A percentile compares a stretch with the other conserved stretches of the same genome.
Evolutionary conservation across 148 eudicot genomes (phyloP).

Genomic region (Amaranthus cruentus): DNA sequence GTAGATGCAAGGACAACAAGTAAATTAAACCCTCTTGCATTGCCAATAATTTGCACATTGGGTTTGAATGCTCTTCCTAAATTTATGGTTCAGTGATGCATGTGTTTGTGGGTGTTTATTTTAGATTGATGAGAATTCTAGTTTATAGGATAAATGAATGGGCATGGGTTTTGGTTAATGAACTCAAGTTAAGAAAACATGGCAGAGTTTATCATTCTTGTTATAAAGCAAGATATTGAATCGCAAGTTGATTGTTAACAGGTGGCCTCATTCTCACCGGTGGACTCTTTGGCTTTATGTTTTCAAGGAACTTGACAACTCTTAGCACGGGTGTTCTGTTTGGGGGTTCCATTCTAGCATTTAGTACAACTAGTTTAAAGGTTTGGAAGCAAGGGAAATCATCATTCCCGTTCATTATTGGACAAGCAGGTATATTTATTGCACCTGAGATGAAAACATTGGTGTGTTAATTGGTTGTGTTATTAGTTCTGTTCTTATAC

Average conservation of each 20-base stretch:
- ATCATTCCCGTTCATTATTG: constrained; percentile 74
- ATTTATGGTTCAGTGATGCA: neutral
- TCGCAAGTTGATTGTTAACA: constrained; percentile 24
- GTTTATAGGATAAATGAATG: neutral
- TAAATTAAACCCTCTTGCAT: neutral
- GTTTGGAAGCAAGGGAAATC: constrained; percentile 88
- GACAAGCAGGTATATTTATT: constrained; percentile 78
- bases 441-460: neutral
- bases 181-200: neutral
- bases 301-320: constrained; percentile 55
- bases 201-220: neutral
- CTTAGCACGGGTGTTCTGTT: constrained; percentile 53
- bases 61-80: neutral
- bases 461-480: neutral
- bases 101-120: neutral
- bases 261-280: constrained; percentile 79
- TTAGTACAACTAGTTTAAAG: constrained; percentile 69
- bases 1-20: too few relatives aligned
- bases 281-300: constrained; percentile 69
- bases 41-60: neutral
- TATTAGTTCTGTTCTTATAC: neutral
- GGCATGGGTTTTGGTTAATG: neutral
- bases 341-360: constrained; percentile 78
- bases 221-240: neutral
- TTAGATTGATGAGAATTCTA: neutral